phyloP scores from a whole-genome alignment of 805 yeast species.

The Starmera pachycereana region DNA sequence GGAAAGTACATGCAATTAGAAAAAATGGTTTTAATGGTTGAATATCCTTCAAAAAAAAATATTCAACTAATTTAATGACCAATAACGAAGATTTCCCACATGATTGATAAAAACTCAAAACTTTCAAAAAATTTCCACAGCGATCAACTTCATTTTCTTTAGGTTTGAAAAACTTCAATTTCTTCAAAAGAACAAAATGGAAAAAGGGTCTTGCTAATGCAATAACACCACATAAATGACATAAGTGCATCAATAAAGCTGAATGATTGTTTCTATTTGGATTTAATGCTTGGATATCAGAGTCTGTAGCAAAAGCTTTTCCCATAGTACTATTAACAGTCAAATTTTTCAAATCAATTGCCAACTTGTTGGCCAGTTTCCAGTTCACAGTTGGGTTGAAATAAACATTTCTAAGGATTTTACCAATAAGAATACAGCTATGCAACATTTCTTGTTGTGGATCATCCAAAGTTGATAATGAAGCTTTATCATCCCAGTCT shows the following conservation, averaged over 20 bases:
- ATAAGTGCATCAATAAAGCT: conserved; percentile 23
- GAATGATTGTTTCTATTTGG: background rate
- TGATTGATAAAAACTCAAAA: conserved; percentile 21
- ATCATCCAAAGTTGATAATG: conserved; percentile 11
- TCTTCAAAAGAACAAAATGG: conserved; percentile 21
- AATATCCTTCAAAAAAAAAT: conserved; percentile 16
- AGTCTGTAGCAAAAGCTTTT: conserved; percentile 12
- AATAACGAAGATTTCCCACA: conserved; percentile 27
- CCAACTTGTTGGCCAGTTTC: conserved; percentile 23
- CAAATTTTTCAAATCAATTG: conserved; percentile 27
- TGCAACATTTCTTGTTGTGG: conserved; percentile 22
- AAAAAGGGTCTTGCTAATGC: conserved; percentile 33
- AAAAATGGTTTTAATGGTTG: conserved; percentile 28
- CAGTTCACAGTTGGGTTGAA: conserved; percentile 22
- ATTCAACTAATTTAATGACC: conserved; percentile 23
- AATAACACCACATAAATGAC: conserved; percentile 26
- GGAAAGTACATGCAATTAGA: conserved; percentile 23
- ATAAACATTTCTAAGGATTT: conserved; percentile 23
- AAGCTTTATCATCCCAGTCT: conserved; percentile 29
- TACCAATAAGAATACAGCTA: conserved; percentile 21
- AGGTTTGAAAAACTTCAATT: conserved; percentile 11
- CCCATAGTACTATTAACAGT: conserved; percentile 21
- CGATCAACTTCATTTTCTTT: conserved; percentile 8
- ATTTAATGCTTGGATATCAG: background rate
- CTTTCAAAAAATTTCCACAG: conserved; percentile 4